Conservation (phyloP, 2,329 filamentous ascomycete species). For the Beauveria sp. region DNA sequence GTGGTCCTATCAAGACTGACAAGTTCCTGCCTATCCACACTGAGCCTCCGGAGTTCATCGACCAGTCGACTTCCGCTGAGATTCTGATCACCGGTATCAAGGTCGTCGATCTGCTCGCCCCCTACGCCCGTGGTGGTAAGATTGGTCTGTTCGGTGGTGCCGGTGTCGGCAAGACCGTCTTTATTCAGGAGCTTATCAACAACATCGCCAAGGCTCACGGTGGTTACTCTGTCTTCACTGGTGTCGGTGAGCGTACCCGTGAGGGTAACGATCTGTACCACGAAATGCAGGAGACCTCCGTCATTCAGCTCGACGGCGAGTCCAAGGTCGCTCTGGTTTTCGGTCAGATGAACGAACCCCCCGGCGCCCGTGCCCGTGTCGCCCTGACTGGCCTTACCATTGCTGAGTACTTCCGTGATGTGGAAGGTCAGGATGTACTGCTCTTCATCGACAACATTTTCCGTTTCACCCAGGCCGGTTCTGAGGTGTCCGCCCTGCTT, state of each 20-base stretch:
- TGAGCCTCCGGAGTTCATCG: slow-evolving; percentile 83
- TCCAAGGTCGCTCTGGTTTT: slow-evolving; percentile 99
- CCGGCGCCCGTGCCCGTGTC: slow-evolving; percentile 98
- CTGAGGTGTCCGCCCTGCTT: slow-evolving; percentile 97
- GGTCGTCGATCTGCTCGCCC: slow-evolving; percentile 97
- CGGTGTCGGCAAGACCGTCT: slow-evolving; percentile 99
- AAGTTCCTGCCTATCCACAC: slow-evolving; percentile 88
- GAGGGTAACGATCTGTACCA: slow-evolving; percentile 99
- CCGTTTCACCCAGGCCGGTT: slow-evolving; percentile 99
- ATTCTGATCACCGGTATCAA: slow-evolving; percentile 99
- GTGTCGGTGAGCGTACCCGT: slow-evolving; percentile 99
- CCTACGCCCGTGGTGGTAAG: slow-evolving; percentile 99
- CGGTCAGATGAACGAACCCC: slow-evolving; percentile 99
- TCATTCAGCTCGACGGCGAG: slow-evolving; percentile 98
- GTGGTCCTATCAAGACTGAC: slow-evolving; percentile 90
- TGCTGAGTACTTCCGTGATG: slow-evolving; percentile 74
- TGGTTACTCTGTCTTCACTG: slow-evolving; percentile 99
- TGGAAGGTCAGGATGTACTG: slow-evolving; percentile 86
- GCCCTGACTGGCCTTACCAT: slow-evolving; percentile 83
- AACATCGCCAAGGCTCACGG: slow-evolving; percentile 99
- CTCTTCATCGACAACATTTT: slow-evolving; percentile 99
- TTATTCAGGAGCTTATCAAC: slow-evolving; percentile 99
- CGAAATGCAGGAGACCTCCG: slow-evolving; percentile 99
- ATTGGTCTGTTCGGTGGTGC: slow-evolving; percentile 99
- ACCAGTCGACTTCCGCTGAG: slow-evolving; percentile 95